Evolutionary conservation across 495 filamentous ascomycete species (phyloP), one percentile per base, ranked within the genome.

Genomic region (Trypethelium eluteriae): DNA sequence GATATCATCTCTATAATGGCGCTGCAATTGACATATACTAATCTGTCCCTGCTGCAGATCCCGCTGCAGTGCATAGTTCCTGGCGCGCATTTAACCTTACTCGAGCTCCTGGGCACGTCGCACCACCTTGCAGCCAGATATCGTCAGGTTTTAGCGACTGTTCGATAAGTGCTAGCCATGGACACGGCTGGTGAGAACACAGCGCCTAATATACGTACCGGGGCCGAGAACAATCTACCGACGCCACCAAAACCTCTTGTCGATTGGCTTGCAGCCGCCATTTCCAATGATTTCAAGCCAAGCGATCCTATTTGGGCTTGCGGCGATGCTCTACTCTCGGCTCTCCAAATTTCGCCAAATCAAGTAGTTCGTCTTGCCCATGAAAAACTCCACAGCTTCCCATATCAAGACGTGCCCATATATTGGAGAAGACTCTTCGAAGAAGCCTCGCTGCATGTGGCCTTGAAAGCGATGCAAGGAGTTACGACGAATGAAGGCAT

Each of bases 341-440:
- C 41, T 4, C 35, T 72, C 16, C 39, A 39, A 3, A 38, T 9
- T 4, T 56, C 46, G 10, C 70, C 72, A 25, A 64, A 67, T 38
- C 61, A 72, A 16, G 70, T 74, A 16, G 41, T 72, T 39, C 62
- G 62, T 18, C 66, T 74, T 3, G 70, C 70, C 3, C 46, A 68
- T 34, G 44, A 67, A 11, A 74, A 70, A 62, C 63, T 72, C 10
- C 64, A 74, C 57, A 66, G 63, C 36, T 70, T 62, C 16, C 70
- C 63, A 9, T 72, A 67, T 59, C 44, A 62, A 3, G 36, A 67
- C 3, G 72, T 74, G 34, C 72, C 66, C 12, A n/a, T n/a, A 11
- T 64, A 65, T 41, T 74, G 72, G 72, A 63, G 68, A 14, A 47
- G 70, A 36, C 67, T 74, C 7, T 72, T 68, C 41, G 70, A 70